These are phyloP conservation scores for Penicillium taxi DNA, from an alignment of 495 filamentous ascomycete genomes.

Conservation along the genomic window DNA sequence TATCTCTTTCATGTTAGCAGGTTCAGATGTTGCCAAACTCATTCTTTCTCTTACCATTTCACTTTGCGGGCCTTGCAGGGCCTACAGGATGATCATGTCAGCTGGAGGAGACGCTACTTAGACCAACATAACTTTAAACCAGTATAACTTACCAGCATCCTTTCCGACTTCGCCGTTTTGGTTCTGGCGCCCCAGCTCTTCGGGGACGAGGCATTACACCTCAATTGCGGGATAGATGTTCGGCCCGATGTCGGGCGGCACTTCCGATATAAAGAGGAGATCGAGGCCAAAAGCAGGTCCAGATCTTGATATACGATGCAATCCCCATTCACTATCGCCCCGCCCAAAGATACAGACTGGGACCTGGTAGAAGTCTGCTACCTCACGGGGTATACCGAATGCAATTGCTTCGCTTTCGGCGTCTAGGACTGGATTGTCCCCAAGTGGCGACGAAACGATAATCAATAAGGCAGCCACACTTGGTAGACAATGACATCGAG, in stretches of 20 bases:
- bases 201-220: constrained; percentile 59
- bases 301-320: neutral
- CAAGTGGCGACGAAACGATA: constrained; percentile 38
- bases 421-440: constrained; percentile 28
- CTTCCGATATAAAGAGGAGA: constrained; percentile 3
- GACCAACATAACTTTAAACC: neutral
- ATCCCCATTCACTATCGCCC: constrained; percentile 1
- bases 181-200: constrained; percentile 56
- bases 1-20: constrained; percentile 8
- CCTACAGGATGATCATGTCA: constrained; percentile 38
- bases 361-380: too few relatives aligned
- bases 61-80: constrained; percentile 81
- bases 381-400: constrained; percentile 14
- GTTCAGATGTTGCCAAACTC: neutral
- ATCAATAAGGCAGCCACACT: constrained; percentile 35
- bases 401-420: constrained; percentile 21
- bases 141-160: constrained; percentile 74
- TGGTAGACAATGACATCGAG: constrained; percentile 38
- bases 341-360: neutral
- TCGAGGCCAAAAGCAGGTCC: constrained; percentile 4
- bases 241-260: too few relatives aligned
- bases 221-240: constrained; percentile 1
- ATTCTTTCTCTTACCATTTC: constrained; percentile 53
- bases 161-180: constrained; percentile 68
- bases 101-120: neutral